Evolutionary conservation across 2,329 filamentous ascomycete genomes (phyloP).

Genomic region (Corniculantispora saksenae): DNA sequence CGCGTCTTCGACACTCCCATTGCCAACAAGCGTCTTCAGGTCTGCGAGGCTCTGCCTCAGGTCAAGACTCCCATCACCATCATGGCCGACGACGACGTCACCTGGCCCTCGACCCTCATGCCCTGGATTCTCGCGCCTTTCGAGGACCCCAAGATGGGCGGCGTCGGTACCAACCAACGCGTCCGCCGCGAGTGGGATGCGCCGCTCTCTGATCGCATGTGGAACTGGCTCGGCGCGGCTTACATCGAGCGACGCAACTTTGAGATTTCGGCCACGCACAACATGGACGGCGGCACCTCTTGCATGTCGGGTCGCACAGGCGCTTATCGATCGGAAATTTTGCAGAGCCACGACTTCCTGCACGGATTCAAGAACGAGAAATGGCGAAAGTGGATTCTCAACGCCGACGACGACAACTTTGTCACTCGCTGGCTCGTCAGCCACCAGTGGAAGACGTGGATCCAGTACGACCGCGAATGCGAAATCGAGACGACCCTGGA

Average conservation of each 20-base stretch:
- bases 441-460: slow-evolving; percentile 89
- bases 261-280: slow-evolving; percentile 92
- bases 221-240: slow-evolving; percentile 86
- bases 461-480: slow-evolving; percentile 89
- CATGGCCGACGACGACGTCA: slow-evolving; percentile 94
- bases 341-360: slow-evolving; percentile 82
- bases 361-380: slow-evolving; percentile 89
- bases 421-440: slow-evolving; percentile 94
- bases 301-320: slow-evolving; percentile 95
- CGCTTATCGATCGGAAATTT: slow-evolving; percentile 85
- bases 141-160: slow-evolving; percentile 79
- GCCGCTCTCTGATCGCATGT: slow-evolving; percentile 64
- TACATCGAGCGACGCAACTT: slow-evolving; percentile 96
- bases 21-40: slow-evolving; percentile 93
- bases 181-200: slow-evolving; percentile 68
- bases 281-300: slow-evolving; percentile 92
- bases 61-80: slow-evolving; percentile 83
- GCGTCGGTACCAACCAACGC: slow-evolving; percentile 88
- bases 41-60: slow-evolving; percentile 85
- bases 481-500: slow-evolving; percentile 93
- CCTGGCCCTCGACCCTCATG: slow-evolving; percentile 82
- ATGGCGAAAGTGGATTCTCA: slow-evolving; percentile 85
- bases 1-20: slow-evolving; percentile 76
- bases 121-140: slow-evolving; percentile 94
- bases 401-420: slow-evolving; percentile 98